Evolutionary conservation across 805 yeast genomes (phyloP).

Genomic region (Torulaspora microellipsoides): DNA sequence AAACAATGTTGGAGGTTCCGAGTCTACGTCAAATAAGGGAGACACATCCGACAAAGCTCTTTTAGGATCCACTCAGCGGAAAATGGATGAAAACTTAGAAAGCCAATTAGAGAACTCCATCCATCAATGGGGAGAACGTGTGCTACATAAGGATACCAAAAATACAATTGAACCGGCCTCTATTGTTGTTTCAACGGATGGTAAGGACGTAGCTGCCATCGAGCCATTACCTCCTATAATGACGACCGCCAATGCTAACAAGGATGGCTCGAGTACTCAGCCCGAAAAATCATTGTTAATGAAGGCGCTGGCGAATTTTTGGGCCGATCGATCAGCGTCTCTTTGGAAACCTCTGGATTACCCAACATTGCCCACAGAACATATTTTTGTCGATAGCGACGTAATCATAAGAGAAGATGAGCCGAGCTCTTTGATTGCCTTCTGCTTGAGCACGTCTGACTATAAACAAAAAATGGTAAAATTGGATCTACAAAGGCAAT

Average conservation of each 20-base stretch:
- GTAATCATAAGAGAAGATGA: slow-evolving; percentile 95
- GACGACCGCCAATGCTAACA: slow-evolving; percentile 20
- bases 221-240: slow-evolving; percentile 23
- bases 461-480: slow-evolving; percentile 59
- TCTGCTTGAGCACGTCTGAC: slow-evolving; percentile 82
- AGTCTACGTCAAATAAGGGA: slow-evolving; percentile 9
- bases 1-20: slow-evolving; percentile 10
- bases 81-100: slow-evolving; percentile 24
- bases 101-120: slow-evolving; percentile 32
- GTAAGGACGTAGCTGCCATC: slow-evolving; percentile 5
- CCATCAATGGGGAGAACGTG: slow-evolving; percentile 29
- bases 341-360: slow-evolving; percentile 90
- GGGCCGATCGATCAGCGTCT: slow-evolving; percentile 97
- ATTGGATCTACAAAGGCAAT: slow-evolving; percentile 16
- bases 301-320: slow-evolving; percentile 80
- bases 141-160: slow-evolving; percentile 13
- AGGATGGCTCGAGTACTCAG: slow-evolving; percentile 34
- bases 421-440: slow-evolving; percentile 90
- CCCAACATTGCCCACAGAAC: slow-evolving; percentile 75
- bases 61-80: slow-evolving; percentile 9
- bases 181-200: slow-evolving; percentile 8
- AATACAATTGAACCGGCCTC: slow-evolving; percentile 5
- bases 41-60: slow-evolving; percentile 3
- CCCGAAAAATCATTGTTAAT: slow-evolving; percentile 74
- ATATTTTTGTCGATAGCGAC: slow-evolving; percentile 87